A percentile compares a stretch with the other conserved stretches of the same genome.
These are phyloP conservation scores for Scedosporium boydii DNA, from an alignment of 2,329 filamentous ascomycete genomes.

Conservation along the genomic window DNA sequence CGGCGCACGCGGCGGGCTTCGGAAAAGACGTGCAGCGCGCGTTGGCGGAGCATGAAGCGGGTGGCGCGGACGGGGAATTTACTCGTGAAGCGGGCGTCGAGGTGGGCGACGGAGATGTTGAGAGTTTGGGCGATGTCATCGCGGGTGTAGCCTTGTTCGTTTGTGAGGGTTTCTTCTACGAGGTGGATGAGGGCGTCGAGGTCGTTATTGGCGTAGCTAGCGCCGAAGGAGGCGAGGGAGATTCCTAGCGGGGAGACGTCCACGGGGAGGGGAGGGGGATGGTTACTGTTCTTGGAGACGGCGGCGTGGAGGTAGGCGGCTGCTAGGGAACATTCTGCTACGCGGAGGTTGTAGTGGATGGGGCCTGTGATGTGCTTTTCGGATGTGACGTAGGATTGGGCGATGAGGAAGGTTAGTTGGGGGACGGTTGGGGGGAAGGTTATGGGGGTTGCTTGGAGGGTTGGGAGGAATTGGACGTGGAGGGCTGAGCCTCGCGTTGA, in stretches of 20 bases:
- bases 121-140: conserved; percentile 72
- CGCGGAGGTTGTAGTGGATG: conserved; percentile 91
- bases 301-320: conserved; percentile 57
- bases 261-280: conserved; percentile 62
- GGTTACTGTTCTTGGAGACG: conserved; percentile 17
- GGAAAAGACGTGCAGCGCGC: conserved; percentile 81
- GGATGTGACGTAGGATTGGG: conserved; percentile 85
- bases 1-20: conserved; percentile 79
- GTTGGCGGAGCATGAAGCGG: conserved; percentile 76
- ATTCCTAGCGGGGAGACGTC: conserved; percentile 78
- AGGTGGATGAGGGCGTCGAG: conserved; percentile 19
- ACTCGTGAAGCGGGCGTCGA: conserved; percentile 72
- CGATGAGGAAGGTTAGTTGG: conserved; percentile 84
- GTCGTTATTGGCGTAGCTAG: conserved; percentile 59
- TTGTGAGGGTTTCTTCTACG: conserved; percentile 54
- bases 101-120: conserved; percentile 56
- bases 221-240: conserved; percentile 79
- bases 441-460: conserved; percentile 66
- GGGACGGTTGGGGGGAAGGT: conserved; percentile 72
- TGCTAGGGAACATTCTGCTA: conserved; percentile 89
- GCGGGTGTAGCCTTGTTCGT: conserved; percentile 78
- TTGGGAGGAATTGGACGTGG: conserved; percentile 81
- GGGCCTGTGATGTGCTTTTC: conserved; percentile 94
- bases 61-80: conserved; percentile 85
- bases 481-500: conserved; percentile 77